Base-by-base conservation (phyloP, 257 asterid species). In the Nicotiana tomentosiformis region DNA sequence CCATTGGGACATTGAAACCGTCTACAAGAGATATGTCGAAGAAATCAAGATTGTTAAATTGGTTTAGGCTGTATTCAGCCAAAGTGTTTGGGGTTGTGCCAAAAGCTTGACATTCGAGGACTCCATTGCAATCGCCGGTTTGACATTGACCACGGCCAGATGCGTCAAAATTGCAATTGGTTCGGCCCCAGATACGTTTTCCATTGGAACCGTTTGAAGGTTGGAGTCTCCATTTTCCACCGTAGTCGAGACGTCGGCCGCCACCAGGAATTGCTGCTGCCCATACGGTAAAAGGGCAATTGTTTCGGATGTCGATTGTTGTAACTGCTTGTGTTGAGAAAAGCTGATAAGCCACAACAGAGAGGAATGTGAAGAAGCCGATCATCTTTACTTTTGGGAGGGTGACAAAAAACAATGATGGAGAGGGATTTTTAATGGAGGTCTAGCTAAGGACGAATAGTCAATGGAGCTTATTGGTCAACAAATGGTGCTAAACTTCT, bases 71-170 rank as follows among this genome's bases (percentile, higher is more conserved):
- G 33, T 30, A 30, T 30, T 30, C 33, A 30, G 33, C 33, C 33
- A 30, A 2, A 30, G 33, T 30, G 33, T 30, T 30, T 30, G 33
- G 33, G 33, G 33, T 1, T 30, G 33, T 30, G 2, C 33, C 33
- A 30, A 30, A 30, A 30, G 2, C 33, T 30, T 30, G 2, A 90
- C 97, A 93, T 10, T 26, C 23, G 58, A 93, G 91, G 64, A 60
- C 77, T 10, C 94, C 91, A 84, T 67, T 53, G 85, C 97, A 91
- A 86, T 91, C 94, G 7, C 96, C 93, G 64, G 94, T 89, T 53
- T 83, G 87, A 89, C 96, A 91, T 18, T 81, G 46, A 68, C 97
- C 94, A 4, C 55, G 20, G 6, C 92, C 97, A 18, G 87, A 51
- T 0, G 78, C 23, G 84, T 92, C 78, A 56, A 88, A 89, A 78